These are phyloP conservation scores for Huntiella bhutanensis DNA, from an alignment of 2,329 filamentous ascomycete genomes.

Conservation along the genomic window DNA sequence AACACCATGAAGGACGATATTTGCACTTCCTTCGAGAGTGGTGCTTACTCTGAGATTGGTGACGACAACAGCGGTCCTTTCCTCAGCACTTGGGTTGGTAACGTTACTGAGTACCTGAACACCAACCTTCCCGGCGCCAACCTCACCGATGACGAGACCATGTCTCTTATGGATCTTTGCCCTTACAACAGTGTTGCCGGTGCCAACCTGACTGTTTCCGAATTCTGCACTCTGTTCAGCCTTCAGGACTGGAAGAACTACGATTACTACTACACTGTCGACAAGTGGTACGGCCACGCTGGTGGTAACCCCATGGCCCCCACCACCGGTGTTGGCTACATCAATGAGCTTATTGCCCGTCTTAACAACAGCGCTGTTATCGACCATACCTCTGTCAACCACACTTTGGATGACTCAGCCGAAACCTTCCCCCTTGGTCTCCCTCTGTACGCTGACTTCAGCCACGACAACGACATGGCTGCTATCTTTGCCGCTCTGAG, in stretches of 20 bases:
- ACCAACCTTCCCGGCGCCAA: slow-evolving; percentile 46
- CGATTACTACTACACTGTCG: slow-evolving; percentile 61
- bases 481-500: slow-evolving; percentile 59
- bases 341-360: slow-evolving; percentile 71
- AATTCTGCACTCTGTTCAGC: slow-evolving; percentile 62
- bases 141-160: slow-evolving; percentile 40
- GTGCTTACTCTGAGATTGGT: slow-evolving; percentile 29
- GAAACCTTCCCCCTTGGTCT: slow-evolving; percentile 54
- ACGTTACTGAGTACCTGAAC: slow-evolving; percentile 53
- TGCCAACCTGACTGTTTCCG: slow-evolving; percentile 32
- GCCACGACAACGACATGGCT: slow-evolving; percentile 77
- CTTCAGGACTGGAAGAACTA: slow-evolving; percentile 56
- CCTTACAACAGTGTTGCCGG: slow-evolving; percentile 65
- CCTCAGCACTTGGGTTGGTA: slow-evolving; percentile 42
- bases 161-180: slow-evolving; percentile 75
- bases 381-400: slow-evolving; percentile 60
- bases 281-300: slow-evolving; percentile 71
- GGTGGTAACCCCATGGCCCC: slow-evolving; percentile 61
- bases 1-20: slow-evolving; percentile 64
- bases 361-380: slow-evolving; percentile 49
- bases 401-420: slow-evolving; percentile 48
- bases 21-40: slow-evolving; percentile 52
- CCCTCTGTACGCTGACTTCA: slow-evolving; percentile 70
- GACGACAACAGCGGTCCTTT: slow-evolving; percentile 36
- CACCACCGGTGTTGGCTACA: slow-evolving; percentile 72